These are phyloP conservation scores for Aspergillus candidus DNA, from an alignment of 2,329 filamentous ascomycete species.

Conservation along the genomic window DNA sequence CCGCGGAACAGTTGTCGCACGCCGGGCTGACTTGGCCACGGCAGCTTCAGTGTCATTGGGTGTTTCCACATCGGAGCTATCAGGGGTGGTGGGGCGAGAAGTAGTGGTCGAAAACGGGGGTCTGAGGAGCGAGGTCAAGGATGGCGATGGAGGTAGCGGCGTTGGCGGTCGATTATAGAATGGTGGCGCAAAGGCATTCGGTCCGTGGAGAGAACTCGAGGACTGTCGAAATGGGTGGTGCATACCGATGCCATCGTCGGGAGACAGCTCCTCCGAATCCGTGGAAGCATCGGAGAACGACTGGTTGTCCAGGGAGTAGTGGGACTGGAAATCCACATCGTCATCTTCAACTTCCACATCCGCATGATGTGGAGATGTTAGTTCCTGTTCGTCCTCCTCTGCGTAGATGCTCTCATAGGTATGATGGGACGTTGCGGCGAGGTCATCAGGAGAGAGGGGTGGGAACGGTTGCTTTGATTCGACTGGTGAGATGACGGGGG, in stretches of 20 bases:
- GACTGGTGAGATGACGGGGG: slow-evolving; percentile 9
- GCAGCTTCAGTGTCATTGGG: slow-evolving; percentile 54
- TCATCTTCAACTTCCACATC: slow-evolving; percentile 30
- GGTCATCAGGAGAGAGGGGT: slow-evolving; percentile 22
- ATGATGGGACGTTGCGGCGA: slow-evolving; percentile 11
- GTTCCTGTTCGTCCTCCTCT: slow-evolving; percentile 24
- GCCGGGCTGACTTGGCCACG: slow-evolving; percentile 55
- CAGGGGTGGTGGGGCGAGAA: slow-evolving; percentile 87
- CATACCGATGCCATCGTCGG: slow-evolving; percentile 26
- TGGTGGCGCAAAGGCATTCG: slow-evolving; percentile 62
- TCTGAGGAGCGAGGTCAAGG: slow-evolving; percentile 81
- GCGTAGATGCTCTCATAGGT: slow-evolving; percentile 11
- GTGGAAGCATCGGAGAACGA: slow-evolving; percentile 31
- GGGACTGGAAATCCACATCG: slow-evolving; percentile 42
- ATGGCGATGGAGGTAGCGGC: slow-evolving; percentile 85
- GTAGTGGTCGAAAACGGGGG: slow-evolving; percentile 60
- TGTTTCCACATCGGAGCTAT: slow-evolving; percentile 79
- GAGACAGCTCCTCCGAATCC: slow-evolving; percentile 27
- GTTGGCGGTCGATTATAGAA: slow-evolving; percentile 98
- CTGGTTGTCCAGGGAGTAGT: slow-evolving; percentile 38
- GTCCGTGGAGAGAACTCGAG: slow-evolving; percentile 35
- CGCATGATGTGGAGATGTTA: slow-evolving; percentile 24
- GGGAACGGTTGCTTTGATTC: slow-evolving; percentile 33
- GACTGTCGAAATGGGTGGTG: slow-evolving; percentile 38
- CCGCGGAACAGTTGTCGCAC: slow-evolving; percentile 64